Base-by-base conservation (phyloP, 1,284 basidiomycete species). In the Volvariella volvacea region DNA sequence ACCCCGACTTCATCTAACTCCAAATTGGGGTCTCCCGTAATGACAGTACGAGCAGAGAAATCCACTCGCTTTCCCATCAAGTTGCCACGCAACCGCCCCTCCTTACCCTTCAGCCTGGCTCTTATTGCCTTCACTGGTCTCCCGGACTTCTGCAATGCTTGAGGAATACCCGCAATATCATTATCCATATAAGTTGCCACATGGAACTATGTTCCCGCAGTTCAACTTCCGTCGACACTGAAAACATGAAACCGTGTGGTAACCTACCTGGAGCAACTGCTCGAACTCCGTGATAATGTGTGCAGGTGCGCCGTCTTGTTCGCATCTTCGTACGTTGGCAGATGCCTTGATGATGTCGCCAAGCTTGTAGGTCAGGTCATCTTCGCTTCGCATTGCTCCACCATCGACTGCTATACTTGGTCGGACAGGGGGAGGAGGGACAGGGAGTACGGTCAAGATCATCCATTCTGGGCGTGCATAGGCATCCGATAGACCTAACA, bases 121-220 rank as follows among this genome's bases (percentile, higher is more conserved):
- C 96, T 91, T 58, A 99, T 97, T 32, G 96, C 95, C 68, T 99
- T 99, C 54, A 99, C 89, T 6, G 96, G 95, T 50, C 96, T 81
- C 28, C 96, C 96, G 22, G 92, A 96, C 65, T 99, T 99, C 62
- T 99, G 96, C 57, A 97, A 68, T 1, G 95, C 93, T 62, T 98
- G 94, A 0, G 96, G 96, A 34, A 98, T 92, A 46, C 96, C 96
- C 22, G 96, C 93, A 52, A 99, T 95, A 62, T 99, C 94, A 62
- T 99, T 99, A 63, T 99, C 96, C 95, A 99, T 99, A 62, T 99
- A 99, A 0, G 96, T 99, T 4, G 95, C 96, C 49, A 96, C 92
- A 61, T 99, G 96, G 65, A 95, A 99, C 84, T 93, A 47, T 34
- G 28, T 32, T 45, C 50, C 39, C 34, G 46, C 45, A 31, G 48